These are phyloP conservation scores for Lodderomyces margitis DNA, from an alignment of 1,139 yeast genomes.

Conservation along the genomic window DNA sequence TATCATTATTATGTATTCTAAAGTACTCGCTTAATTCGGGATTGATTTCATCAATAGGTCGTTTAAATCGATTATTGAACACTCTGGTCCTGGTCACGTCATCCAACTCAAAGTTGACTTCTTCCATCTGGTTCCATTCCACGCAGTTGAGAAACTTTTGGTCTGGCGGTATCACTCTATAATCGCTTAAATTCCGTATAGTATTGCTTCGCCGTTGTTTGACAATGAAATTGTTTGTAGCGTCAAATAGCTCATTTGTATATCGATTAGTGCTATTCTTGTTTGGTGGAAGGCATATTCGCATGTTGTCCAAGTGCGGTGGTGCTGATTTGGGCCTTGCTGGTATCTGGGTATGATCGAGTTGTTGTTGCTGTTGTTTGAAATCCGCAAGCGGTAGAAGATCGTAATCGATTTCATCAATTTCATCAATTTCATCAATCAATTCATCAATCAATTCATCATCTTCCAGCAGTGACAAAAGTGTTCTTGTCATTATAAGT, in stretches of 20 bases:
- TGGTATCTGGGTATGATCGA: neutral
- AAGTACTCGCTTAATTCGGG: conserved; percentile 28
- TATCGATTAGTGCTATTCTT: conserved; percentile 16
- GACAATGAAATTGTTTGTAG: conserved; percentile 28
- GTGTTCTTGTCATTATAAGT: conserved; percentile 3
- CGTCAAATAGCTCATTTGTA: conserved; percentile 39
- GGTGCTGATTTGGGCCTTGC: conserved; percentile 1
- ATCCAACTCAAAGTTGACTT: conserved; percentile 40
- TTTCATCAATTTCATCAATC: conserved; percentile 7
- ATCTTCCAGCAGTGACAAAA: conserved; percentile 4
- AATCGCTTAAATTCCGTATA: conserved; percentile 19
- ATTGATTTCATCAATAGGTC: conserved; percentile 9
- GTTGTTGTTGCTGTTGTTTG: neutral
- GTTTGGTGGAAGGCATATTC: conserved; percentile 16
- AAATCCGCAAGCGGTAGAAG: conserved; percentile 4
- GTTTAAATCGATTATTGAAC: conserved; percentile 36
- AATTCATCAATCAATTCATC: conserved; percentile 3
- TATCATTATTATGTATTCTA: conserved; percentile 18
- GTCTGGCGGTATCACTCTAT: conserved; percentile 22
- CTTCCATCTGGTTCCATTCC: conserved; percentile 21
- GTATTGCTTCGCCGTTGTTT: neutral
- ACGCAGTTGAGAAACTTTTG: conserved; percentile 1
- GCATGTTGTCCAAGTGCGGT: conserved; percentile 1
- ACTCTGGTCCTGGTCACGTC: conserved; percentile 48
- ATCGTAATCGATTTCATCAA: conserved; percentile 8